These are phyloP conservation scores for Talaromyces sp. DNA, from an alignment of 2,329 filamentous ascomycete species.

Conservation along the genomic window DNA sequence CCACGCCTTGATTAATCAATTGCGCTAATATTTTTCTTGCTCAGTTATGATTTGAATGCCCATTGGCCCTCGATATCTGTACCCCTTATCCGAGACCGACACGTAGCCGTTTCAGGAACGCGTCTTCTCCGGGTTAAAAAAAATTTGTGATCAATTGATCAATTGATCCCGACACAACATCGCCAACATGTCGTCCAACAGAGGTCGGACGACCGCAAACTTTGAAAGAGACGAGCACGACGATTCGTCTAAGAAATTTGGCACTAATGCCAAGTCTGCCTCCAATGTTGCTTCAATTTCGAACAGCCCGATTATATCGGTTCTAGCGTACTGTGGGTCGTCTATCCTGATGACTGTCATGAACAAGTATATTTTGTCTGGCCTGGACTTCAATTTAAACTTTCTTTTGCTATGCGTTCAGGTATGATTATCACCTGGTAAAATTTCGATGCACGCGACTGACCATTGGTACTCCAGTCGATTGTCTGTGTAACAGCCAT, in stretches of 20 bases:
- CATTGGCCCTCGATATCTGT: not conserved
- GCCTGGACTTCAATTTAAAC: constrained; percentile 86
- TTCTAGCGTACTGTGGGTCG: constrained; percentile 84
- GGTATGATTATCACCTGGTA: constrained; percentile 53
- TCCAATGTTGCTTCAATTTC: constrained; percentile 21
- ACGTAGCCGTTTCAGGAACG: not conserved
- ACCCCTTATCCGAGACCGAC: not conserved
- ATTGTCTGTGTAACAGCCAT: constrained; percentile 85
- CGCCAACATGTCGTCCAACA: not conserved
- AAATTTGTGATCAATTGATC: not conserved
- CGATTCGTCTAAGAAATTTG: not conserved
- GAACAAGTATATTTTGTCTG: constrained; percentile 96
- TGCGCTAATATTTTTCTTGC: not conserved
- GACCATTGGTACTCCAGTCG: constrained; percentile 52
- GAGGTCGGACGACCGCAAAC: not conserved
- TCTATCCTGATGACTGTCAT: constrained; percentile 99
- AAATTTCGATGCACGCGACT: not conserved
- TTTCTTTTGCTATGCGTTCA: constrained; percentile 90
- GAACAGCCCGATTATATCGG: constrained; percentile 73
- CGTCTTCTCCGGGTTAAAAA: not conserved
- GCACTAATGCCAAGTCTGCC: not conserved
- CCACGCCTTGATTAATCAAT: not conserved
- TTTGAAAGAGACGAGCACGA: not conserved
- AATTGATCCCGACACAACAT: not conserved
- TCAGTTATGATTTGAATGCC: not conserved